Base-by-base conservation (phyloP, 805 yeast genomes). In the Candida fluviatilis region DNA sequence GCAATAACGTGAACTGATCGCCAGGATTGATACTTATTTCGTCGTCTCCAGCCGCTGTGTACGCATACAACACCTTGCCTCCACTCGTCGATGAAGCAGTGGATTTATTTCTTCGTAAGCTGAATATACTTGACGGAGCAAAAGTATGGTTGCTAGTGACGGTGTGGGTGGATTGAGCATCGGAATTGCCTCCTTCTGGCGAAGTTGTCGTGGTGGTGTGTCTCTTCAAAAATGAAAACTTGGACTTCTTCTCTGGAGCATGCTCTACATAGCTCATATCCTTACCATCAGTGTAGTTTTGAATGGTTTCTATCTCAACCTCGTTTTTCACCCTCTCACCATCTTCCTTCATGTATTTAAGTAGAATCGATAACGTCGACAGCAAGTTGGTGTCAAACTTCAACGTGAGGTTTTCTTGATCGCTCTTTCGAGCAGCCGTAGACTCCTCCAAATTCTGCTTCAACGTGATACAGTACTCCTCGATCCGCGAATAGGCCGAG, bases 221-320 rank as follows among this genome's bases (percentile, higher is more conserved):
- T 33, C 28, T 21, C 34, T 55, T 57, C 46, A 84, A 74, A 18
- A 87, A 62, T 0, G 86, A 81, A 16, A 78, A 70, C 41, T 74
- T 76, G 3, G 66, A 55, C 54, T 84, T 85, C 57, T 80, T 78
- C 34, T 66, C 64, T 18, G 72, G 60, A 19, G 70, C 67, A 13
- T 73, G 69, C 31, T 71, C 75, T 28, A 75, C 74, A 40, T 83
- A 66, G 10, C 82, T 68, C 49, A 85, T 63, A 56, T 85, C 93
- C 49, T 75, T 71, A 40, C 81, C 90, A 1, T 83, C 86, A 1
- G 93, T 89, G 36, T 84, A 88, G 42, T 82, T 77, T 58, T 87
- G 93, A 48, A 93, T 88, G 18, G 93, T 80, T 58, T 91, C 97
- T 36, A 91, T 81, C 51, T 84, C 91, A 14, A 90, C 98, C 54